Evolutionary conservation across 495 filamentous ascomycete genomes (phyloP), one percentile per base, ranked within the genome.

Genomic region (Penicillium atrosanguineum): DNA sequence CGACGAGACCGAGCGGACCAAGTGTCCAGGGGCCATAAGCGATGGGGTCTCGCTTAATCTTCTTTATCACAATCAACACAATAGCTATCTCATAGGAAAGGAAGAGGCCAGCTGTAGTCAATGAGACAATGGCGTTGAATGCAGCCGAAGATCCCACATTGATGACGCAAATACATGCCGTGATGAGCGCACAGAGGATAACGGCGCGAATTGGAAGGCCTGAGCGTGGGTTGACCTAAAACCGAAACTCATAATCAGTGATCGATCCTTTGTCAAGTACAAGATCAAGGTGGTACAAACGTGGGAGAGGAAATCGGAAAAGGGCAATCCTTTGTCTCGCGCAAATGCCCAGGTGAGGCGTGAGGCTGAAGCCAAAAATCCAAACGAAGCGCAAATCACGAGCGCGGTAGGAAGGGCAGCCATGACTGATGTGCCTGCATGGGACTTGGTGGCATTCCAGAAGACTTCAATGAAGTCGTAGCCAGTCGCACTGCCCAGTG

Each of bases 131-230:
- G 21, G 76, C 75, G 62, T 83, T 82, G 60, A 86, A 79, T 6
- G 81, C 83, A 6, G 76, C 71, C 6, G 69, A 57, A 0, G 77
- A 81, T 18, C 76, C 81, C 41, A 86, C 74, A 55, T 82, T 83
- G 61, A 87, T 83, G 19, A 84, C 42, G 4, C 57, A 56, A 18
- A 65, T 50, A 0, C 57, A 54, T 12, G 52, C 46, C 11, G 42
- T 56, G 38, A 65, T 62, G 1, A 59, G 6, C 31, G 55, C 55
- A n/a, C 54, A 63, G 4, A 68, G 50, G 20, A 46, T 38, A 28
- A 68, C 54, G 1, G 65, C 56, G 18, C 58, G 60, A 19, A 63
- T 42, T 29, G 62, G 65, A 23, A 64, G 14, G 28, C 20, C 19
- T 50, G 50, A 14, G 45, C 20, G 21, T 56, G 43, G 15, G 8